Evolutionary conservation across 805 yeast species (phyloP).

Genomic region (Candida sithepensis): DNA sequence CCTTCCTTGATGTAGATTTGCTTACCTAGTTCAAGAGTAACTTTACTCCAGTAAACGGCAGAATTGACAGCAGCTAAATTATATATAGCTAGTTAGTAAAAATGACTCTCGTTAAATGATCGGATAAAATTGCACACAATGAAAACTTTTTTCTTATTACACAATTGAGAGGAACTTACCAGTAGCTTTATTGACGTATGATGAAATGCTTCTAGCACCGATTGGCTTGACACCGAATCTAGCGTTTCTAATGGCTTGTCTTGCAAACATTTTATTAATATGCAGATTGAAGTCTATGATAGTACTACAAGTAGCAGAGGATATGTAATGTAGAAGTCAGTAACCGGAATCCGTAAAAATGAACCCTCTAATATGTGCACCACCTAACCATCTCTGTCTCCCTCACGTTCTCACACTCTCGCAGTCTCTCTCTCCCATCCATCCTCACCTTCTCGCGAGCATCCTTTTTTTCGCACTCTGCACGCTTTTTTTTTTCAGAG

Average conservation of each 20-base stretch:
- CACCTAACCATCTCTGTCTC: neutral
- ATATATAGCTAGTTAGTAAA: neutral
- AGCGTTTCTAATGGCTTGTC: conserved; percentile 30
- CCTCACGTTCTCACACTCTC: neutral
- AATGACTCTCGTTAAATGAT: neutral
- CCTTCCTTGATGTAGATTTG: conserved; percentile 89
- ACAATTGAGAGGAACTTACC: conserved; percentile 24
- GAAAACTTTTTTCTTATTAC: neutral
- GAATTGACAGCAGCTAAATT: conserved; percentile 38
- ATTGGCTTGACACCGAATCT: conserved; percentile 26
- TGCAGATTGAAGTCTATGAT: no score
- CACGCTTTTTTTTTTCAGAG: neutral
- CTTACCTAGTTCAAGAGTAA: conserved; percentile 52
- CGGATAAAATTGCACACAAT: neutral
- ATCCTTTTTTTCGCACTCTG: neutral
- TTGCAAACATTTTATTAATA: conserved; percentile 27
- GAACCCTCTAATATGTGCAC: neutral
- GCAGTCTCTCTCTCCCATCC: neutral
- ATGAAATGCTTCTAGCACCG: conserved; percentile 38
- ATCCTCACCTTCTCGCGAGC: neutral
- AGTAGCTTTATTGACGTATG: conserved; percentile 33
- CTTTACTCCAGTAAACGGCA: conserved; percentile 76
- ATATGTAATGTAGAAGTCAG: no score
- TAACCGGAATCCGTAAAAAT: no score
- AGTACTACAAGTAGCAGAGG: no score